Evolutionary conservation across 2,329 filamentous ascomycete species (phyloP), one percentile per base, ranked within the genome.

Genomic region (Gaeumannomyces sp.): DNA sequence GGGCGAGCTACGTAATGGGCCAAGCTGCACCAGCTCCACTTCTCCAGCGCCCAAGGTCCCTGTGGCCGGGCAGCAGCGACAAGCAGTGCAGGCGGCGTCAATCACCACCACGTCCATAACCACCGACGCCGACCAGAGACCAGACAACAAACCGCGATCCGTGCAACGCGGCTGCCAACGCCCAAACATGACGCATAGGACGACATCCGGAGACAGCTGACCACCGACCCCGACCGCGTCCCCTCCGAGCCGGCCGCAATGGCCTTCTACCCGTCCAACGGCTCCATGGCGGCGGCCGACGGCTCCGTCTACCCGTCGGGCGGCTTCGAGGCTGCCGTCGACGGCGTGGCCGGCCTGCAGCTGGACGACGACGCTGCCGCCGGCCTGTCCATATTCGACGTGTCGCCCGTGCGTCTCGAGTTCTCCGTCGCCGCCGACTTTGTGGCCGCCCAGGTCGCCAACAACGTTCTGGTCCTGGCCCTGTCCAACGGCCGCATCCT

Each of bases 351-450:
- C 22, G 67, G 66, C 59, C 65, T 84, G 68, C 83, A 86, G 71
- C 76, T 84, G 64, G 72, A 75, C 67, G 80, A 85, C 68, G 85
- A 88, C 71, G 83, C 59, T 8, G 60, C 31, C 56, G 78, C 31
- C 62, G 76, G 88, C 65, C 81, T 94, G 66, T 93, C 94, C 70
- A 96, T 99, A 78, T 99, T 99, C 81, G 91, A 95, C 74, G 88
- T 98, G 74, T 91, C 97, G 78, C 88, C 86, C 68, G 95, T 98
- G 56, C 90, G 96, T 80, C 87, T 98, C 68, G 91, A 95, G 76
- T 99, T 99, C 82, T 90, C 92, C 66, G 89, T 98, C 72, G 92
- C 94, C 2, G 93, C 94, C 69, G 92, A 97, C 77, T 98, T 99
- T 74, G 95, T 97, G 61, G 93, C 95, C 25, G 93, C 93, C 57